Base-by-base conservation (phyloP, 192 early-diverging fungal genomes). In the Backusella sp. region DNA sequence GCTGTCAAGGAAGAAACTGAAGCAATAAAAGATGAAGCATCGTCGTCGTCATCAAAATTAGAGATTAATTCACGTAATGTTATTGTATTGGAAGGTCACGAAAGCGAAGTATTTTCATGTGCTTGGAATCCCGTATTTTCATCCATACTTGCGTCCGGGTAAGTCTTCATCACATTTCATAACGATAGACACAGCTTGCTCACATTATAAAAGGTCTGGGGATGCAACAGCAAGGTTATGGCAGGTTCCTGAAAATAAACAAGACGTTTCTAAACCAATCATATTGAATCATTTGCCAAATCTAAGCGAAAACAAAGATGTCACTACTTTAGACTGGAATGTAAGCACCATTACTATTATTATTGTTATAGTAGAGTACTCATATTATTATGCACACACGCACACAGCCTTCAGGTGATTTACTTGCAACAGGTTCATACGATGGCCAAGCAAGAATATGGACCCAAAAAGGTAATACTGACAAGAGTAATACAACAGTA, bases 181-280 rank as follows among this genome's bases (percentile, higher is more conserved):
- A 21, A 5, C 21, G 34, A 39, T 41, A 32, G 32, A 37, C 41
- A 39, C 7, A n/a, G 34, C 21, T 32, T 70, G 23, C 21, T 17
- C 8, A 30, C 42, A 44, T 15, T 44, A 44, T 21, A 53, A 75
- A 49, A 90, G 89, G 1, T 90, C 92, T 30, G 91, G 90, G 21
- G 97, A 99, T 83, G 95, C 93, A 12, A 96, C 91, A 3, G 90
- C 93, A 37, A 86, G 95, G 41, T 85, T 99, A 52, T 99, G 96
- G 97, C 89, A 90, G 44, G 86, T 96, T 32, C 90, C 94, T 5
- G 72, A 76, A 4, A 72, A 79, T 66, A 72, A 83, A 12, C 78
- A 85, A 15, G 81, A 85, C 41, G 84, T 85, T 19, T 68, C 82
- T 35, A 84, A 87, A 9, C 85, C 90, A 6, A 79, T 90, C 26